These are phyloP conservation scores for Cymbopogon flexuosus DNA, from an alignment of 202 grass and related monocot genomes.

Conservation along the genomic window DNA sequence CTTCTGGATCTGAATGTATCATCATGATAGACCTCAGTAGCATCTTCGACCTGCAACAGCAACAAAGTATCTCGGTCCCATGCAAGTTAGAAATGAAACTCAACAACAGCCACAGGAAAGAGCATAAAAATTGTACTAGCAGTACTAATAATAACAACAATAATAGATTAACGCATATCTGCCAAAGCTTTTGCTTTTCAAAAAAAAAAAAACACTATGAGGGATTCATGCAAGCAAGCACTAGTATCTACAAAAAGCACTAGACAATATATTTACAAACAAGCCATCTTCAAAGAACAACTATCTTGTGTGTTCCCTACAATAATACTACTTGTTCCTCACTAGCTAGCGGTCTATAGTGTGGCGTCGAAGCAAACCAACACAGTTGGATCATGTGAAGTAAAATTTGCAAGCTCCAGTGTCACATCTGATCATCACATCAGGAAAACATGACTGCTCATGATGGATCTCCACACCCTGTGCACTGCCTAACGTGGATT, in stretches of 20 bases:
- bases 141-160: background rate
- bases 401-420: background rate
- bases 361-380: background rate
- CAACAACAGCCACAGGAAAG: background rate
- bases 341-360: background rate
- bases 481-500: background rate
- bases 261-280: background rate
- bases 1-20: conserved; percentile 55
- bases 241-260: background rate
- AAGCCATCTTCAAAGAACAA: background rate
- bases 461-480: background rate
- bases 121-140: background rate
- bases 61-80: background rate
- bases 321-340: background rate
- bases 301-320: background rate
- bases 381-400: background rate
- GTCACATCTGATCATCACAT: background rate
- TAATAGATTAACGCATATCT: background rate
- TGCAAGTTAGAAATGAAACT: background rate
- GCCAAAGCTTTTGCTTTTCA: background rate
- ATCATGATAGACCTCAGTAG: conserved; percentile 67
- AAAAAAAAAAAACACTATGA: background rate
- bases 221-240: conserved; percentile 6
- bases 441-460: background rate
- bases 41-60: conserved; percentile 66